phyloP scores from a whole-genome alignment of 2,329 filamentous ascomycete species.

The Cytospora piceae region DNA sequence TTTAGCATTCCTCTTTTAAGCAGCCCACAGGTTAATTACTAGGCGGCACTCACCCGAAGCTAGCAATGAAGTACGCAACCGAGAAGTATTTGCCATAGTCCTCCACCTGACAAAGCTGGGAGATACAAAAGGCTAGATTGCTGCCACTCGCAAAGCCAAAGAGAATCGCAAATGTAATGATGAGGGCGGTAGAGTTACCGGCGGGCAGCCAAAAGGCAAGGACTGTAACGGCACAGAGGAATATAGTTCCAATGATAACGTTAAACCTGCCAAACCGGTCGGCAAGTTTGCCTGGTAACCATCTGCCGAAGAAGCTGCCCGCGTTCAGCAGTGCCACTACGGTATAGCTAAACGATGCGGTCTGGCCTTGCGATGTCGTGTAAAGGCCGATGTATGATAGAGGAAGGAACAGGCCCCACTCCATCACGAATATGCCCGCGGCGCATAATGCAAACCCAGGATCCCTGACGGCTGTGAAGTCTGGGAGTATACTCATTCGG shows the following conservation, averaged over 20 bases:
- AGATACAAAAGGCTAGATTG: conserved; percentile 77
- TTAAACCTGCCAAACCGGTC: conserved; percentile 83
- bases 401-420: conserved; percentile 72
- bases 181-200: conserved; percentile 53
- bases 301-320: conserved; percentile 75
- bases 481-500: conserved; percentile 49
- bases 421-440: conserved; percentile 67
- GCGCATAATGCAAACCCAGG: conserved; percentile 63
- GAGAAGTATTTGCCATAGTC: conserved; percentile 84
- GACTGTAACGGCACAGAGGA: conserved; percentile 54
- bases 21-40: too few species aligned
- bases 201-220: conserved; percentile 74
- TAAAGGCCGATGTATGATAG: conserved; percentile 77
- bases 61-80: conserved; percentile 77
- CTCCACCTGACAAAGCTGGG: conserved; percentile 75
- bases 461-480: conserved; percentile 65
- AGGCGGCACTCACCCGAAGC: conserved; percentile 55
- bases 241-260: conserved; percentile 70
- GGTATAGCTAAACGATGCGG: conserved; percentile 66
- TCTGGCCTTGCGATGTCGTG: conserved; percentile 62
- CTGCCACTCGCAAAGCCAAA: conserved; percentile 81
- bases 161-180: conserved; percentile 69
- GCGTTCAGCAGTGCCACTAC: conserved; percentile 81
- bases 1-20: too few species aligned
- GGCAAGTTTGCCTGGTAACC: conserved; percentile 73